These are phyloP conservation scores for Leptographium lundbergii DNA, from an alignment of 2,329 filamentous ascomycete species.

Conservation along the genomic window DNA sequence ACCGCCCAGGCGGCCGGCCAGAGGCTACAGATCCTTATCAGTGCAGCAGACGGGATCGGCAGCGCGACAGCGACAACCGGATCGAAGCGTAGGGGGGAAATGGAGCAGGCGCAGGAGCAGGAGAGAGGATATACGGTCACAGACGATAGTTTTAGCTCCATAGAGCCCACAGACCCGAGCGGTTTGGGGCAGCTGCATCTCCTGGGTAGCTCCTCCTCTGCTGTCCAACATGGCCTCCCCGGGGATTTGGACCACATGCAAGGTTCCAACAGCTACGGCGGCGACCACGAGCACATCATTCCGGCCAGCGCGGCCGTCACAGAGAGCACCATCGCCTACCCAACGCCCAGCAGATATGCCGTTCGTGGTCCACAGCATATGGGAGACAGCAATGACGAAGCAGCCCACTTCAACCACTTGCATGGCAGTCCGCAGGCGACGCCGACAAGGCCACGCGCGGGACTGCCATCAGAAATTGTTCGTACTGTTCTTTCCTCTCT, in stretches of 20 bases:
- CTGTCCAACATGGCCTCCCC: background rate
- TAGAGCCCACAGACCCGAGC: no score
- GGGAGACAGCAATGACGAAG: background rate
- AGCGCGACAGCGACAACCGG: no score
- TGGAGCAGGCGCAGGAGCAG: no score
- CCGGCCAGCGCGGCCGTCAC: conserved; percentile 20
- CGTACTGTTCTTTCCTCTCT: no score
- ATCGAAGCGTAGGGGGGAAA: no score
- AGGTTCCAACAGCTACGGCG: conserved; percentile 18
- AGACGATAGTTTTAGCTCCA: no score
- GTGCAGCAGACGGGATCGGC: background rate
- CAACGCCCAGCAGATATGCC: conserved; percentile 21
- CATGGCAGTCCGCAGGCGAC: background rate
- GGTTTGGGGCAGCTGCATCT: no score
- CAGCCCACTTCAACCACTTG: background rate
- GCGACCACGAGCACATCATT: background rate
- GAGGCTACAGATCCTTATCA: background rate
- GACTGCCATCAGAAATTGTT: no score
- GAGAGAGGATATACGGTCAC: no score
- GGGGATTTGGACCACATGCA: conserved; percentile 20
- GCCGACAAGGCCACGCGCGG: no score
- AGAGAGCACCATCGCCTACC: conserved; percentile 18
- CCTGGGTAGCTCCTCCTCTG: no score
- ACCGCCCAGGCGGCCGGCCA: background rate
- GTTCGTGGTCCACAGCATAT: conserved; percentile 10